These are phyloP conservation scores for Trichothecium roseum DNA, from an alignment of 2,329 filamentous ascomycete genomes.

Conservation along the genomic window DNA sequence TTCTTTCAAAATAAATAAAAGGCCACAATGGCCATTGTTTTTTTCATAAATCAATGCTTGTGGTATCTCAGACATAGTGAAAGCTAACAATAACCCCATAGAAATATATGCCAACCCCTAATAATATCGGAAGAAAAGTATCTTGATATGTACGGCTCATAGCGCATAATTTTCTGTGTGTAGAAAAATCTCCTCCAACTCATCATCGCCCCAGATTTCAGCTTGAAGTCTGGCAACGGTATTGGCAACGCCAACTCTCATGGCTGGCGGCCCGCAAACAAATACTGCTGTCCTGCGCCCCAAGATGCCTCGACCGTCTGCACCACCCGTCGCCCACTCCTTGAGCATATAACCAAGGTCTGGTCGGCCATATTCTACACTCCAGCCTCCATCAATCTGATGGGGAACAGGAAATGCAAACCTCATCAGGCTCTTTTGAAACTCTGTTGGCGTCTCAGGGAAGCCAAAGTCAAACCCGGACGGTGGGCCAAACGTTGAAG, in stretches of 20 bases:
- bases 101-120: not conserved
- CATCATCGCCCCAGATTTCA: slow-evolving; percentile 69
- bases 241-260: slow-evolving; percentile 81
- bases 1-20: too few species aligned
- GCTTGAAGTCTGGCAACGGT: slow-evolving; percentile 75
- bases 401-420: slow-evolving; percentile 70
- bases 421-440: slow-evolving; percentile 82
- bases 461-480: slow-evolving; percentile 72
- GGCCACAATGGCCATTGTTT: too few species aligned
- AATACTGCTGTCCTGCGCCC: slow-evolving; percentile 80
- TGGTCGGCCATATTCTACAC: slow-evolving; percentile 83
- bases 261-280: slow-evolving; percentile 79
- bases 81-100: not conserved
- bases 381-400: slow-evolving; percentile 71
- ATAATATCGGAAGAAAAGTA: not conserved
- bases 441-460: slow-evolving; percentile 71
- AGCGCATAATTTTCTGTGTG: slow-evolving; percentile 94
- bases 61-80: slow-evolving; percentile 3
- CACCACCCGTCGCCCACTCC: slow-evolving; percentile 65
- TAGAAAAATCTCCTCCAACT: slow-evolving; percentile 81
- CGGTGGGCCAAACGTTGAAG: slow-evolving; percentile 47
- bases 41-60: slow-evolving; percentile 4
- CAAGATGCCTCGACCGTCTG: slow-evolving; percentile 57
- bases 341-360: slow-evolving; percentile 80
- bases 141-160: slow-evolving; percentile 27